Base-by-base conservation (phyloP, 106 monocot species). In the Phalaenopsis equestris region DNA sequence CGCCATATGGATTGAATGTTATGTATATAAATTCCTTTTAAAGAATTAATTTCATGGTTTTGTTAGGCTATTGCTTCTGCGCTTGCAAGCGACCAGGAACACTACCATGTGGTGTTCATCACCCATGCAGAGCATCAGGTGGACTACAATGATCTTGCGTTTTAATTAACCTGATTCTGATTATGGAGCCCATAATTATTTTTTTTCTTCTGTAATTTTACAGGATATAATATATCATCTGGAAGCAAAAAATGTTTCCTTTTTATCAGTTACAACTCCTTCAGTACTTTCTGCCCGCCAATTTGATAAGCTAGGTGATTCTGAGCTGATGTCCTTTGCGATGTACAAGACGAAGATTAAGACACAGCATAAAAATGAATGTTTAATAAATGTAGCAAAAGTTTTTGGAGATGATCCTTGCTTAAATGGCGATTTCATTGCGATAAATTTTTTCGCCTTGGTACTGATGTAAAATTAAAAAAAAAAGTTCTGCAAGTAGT, bases 371-470 rank as follows among this genome's bases (percentile, higher is more conserved):
- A 90, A 92, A 70, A 79, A 86, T 75, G 88, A 92, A 41, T 94
- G 94, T 48, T 75, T 98, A 48, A 86, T 75, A 77, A 84, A 83
- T 8, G 18, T 90, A n/a, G 92, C 87, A 79, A 82, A 52, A 77
- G 73, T 89, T 80, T 87, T 94, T 85, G 94, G 86, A 84, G 87
- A 94, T 77, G 79, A 75, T 70, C 64, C 81, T n/a, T 82, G 72
- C 74, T 18, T 77, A 46, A 79, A 86, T 56, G 85, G 83, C 72
- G 94, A 97, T 81, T 89, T 98, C 82, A 86, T 94, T 75, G 85
- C 86, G 65, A 92, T 97, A 78, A 97, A 94, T 82, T 94, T 98
- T 83, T 98, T 94, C 85, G 89, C 97, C 12, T 75, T 98, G 94
- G 97, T 94, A 92, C n/a, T 72, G 19, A 6, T 74, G 18, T 1